These are phyloP conservation scores for Monilinia fructicola DNA, from an alignment of 2,329 filamentous ascomycete genomes.

Conservation along the genomic window DNA sequence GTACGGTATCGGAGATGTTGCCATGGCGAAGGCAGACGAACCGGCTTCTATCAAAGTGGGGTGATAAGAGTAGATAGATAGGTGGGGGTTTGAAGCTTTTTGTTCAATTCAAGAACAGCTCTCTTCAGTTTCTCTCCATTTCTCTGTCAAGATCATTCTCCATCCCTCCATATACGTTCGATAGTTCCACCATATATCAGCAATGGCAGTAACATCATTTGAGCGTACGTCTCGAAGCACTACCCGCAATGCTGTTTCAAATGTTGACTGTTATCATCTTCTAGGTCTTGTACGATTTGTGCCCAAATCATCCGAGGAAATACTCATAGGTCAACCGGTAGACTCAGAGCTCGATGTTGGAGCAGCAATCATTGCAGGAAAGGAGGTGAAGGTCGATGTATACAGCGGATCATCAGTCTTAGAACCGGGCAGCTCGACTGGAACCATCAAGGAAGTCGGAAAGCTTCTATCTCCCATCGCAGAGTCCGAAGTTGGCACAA, in stretches of 20 bases:
- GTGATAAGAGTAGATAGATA: not conserved
- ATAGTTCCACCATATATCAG: constrained; percentile 1
- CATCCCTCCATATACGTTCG: not conserved
- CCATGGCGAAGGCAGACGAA: not conserved
- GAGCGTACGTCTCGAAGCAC: constrained; percentile 27
- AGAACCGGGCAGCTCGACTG: constrained; percentile 52
- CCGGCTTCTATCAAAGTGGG: constrained; percentile 3
- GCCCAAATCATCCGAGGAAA: constrained; percentile 51
- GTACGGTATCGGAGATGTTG: not conserved
- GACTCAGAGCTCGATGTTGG: constrained; percentile 54
- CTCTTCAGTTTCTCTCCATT: not conserved
- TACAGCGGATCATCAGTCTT: constrained; percentile 60
- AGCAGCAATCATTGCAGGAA: constrained; percentile 53
- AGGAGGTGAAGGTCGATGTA: constrained; percentile 55
- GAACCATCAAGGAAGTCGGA: constrained; percentile 46
- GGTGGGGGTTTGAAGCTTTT: not conserved
- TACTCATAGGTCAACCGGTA: constrained; percentile 58
- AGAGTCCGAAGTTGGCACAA: constrained; percentile 47
- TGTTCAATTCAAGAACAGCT: not conserved
- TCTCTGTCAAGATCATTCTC: not conserved
- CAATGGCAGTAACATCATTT: constrained; percentile 29
- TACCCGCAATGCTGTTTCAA: not conserved
- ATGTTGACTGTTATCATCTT: constrained; percentile 5
- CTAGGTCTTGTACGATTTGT: constrained; percentile 60
- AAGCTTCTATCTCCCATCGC: constrained; percentile 48